Percentiles rank a stretch among this genome's conserved stretches.
phyloP scores from a whole-genome alignment of 2,329 filamentous ascomycete species.

The Ascochyta fabae region DNA sequence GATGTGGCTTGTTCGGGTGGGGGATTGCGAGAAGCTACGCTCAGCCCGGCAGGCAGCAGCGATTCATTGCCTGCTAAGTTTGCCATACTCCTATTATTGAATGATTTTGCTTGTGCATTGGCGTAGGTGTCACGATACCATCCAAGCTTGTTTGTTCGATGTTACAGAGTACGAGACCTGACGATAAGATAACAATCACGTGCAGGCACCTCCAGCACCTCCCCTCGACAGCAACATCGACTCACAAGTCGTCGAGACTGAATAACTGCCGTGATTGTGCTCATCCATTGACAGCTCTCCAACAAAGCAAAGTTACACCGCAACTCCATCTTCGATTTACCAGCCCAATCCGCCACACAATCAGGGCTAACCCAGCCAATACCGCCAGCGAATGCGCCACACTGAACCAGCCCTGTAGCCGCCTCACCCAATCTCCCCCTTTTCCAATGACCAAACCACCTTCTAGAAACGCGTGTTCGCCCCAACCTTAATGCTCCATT shows the following conservation, averaged over 20 bases:
- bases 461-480: conserved; percentile 17
- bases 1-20: conserved; percentile 1
- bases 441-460: conserved; percentile 16
- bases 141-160: not conserved
- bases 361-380: conserved; percentile 19
- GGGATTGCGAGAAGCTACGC: conserved; percentile 7
- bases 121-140: not conserved
- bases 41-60: not conserved
- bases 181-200: conserved; percentile 16
- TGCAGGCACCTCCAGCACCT: not conserved
- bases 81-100: not conserved
- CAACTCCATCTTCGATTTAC: conserved; percentile 13
- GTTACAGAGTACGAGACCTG: not conserved
- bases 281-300: not conserved
- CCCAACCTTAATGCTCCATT: conserved; percentile 10
- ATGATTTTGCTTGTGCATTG: not conserved
- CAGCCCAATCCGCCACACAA: conserved; percentile 10
- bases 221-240: not conserved
- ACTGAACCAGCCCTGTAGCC: conserved; percentile 17
- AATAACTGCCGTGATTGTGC: not conserved
- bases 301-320: conserved; percentile 13
- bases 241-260: not conserved
- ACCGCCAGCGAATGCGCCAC: conserved; percentile 23
- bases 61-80: not conserved
- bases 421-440: conserved; percentile 19